Conservation (phyloP, 306 rosid genomes). For the Citrullus amarus region DNA sequence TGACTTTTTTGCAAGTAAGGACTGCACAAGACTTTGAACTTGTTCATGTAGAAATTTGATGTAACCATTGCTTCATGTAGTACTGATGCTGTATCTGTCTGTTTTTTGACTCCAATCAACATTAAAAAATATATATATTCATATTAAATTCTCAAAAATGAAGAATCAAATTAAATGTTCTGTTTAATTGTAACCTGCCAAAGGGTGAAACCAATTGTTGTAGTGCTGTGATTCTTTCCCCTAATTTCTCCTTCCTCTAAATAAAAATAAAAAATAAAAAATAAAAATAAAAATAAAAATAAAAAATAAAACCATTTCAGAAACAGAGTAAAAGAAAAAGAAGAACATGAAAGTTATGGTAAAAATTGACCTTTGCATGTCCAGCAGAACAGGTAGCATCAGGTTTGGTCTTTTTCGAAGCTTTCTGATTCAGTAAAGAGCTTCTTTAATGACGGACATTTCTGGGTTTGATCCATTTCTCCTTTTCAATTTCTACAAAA, state of each 20-base stretch:
- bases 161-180: not conserved
- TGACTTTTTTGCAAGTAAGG: conserved; percentile 50
- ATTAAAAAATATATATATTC: not conserved
- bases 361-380: conserved; percentile 41
- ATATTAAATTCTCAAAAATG: not conserved
- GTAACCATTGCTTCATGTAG: conserved; percentile 87
- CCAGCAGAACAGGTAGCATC: conserved; percentile 27
- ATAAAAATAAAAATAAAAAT: not conserved
- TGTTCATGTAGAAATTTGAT: conserved; percentile 83
- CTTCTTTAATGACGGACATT: conserved; percentile 2
- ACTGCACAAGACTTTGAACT: conserved; percentile 71
- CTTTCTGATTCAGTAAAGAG: conserved; percentile 21
- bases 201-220: conserved; percentile 94
- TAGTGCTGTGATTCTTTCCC: conserved; percentile 64
- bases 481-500: conserved; percentile 14
- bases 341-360: not conserved
- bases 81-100: conserved; percentile 96
- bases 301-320: not conserved
- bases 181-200: conserved; percentile 46
- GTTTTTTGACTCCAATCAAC: conserved; percentile 2
- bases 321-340: not conserved
- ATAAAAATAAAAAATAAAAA: not conserved
- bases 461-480: conserved; percentile 39
- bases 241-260: conserved; percentile 76
- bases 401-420: conserved; percentile 38